Conservation (phyloP, 1,284 basidiomycete genomes). For the Cutaneotrichosporon sp. region DNA sequence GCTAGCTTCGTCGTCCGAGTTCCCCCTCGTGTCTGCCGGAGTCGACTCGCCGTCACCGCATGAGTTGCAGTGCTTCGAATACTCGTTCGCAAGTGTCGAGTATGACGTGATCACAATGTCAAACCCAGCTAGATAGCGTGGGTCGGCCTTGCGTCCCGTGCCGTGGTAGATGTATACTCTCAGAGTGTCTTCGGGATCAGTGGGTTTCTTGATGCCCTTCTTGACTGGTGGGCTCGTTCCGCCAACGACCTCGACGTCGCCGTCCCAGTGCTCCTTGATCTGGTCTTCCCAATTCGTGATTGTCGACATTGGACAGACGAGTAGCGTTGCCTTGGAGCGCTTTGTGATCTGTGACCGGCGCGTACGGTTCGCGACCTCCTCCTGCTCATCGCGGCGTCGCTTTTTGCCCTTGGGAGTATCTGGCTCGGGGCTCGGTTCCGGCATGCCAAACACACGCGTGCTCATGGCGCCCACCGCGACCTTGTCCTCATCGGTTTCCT, state of each 20-base stretch:
- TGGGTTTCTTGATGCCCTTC: constrained; percentile 31
- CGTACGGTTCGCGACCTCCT: constrained; percentile 47
- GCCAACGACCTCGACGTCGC: constrained; percentile 74
- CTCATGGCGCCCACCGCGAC: constrained; percentile 64
- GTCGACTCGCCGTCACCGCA: constrained; percentile 52
- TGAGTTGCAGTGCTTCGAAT: constrained; percentile 78
- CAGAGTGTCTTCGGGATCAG: constrained; percentile 52
- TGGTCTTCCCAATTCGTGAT: constrained; percentile 99
- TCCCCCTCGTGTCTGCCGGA: constrained; percentile 38
- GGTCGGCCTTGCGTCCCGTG: constrained; percentile 78
- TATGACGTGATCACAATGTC: constrained; percentile 98
- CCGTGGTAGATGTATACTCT: constrained; percentile 96
- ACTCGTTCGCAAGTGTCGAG: constrained; percentile 91
- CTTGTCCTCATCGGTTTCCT: constrained; percentile 47
- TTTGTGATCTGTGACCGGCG: constrained; percentile 71
- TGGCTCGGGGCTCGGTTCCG: constrained; percentile 43
- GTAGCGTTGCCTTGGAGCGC: constrained; percentile 85
- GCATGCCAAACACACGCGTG: constrained; percentile 80
- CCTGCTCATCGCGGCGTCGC: constrained; percentile 39
- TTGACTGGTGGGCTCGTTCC: constrained; percentile 47
- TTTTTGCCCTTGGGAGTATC: constrained; percentile 38
- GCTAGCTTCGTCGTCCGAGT: constrained; percentile 43
- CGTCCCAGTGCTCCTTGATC: constrained; percentile 91
- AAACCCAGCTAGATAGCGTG: constrained; percentile 81
- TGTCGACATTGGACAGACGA: constrained; percentile 93